Evolutionary conservation across 768 basidiomycete species (phyloP).

Genomic region (Dendrothele bispora): DNA sequence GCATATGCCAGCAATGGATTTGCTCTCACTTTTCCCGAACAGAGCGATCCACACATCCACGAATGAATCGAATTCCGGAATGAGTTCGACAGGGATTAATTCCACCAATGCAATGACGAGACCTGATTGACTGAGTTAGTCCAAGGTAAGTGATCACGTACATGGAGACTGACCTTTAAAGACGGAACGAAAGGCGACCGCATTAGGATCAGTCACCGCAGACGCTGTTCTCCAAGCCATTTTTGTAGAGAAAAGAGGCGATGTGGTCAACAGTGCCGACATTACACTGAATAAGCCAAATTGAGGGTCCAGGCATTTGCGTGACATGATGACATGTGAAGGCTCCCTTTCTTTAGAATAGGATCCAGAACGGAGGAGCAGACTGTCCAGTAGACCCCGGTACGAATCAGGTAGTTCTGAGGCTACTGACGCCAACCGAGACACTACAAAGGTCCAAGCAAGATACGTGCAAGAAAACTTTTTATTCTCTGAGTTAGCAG

Average conservation of each 20-base stretch:
- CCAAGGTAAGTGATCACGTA: neutral
- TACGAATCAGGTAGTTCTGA: slow-evolving; percentile 53
- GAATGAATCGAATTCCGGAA: slow-evolving; percentile 71
- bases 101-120: slow-evolving; percentile 76
- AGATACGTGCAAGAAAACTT: slow-evolving; percentile 73
- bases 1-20: slow-evolving; percentile 67
- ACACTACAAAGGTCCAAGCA: slow-evolving; percentile 84
- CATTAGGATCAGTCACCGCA: slow-evolving; percentile 71
- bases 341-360: slow-evolving; percentile 62
- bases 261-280: slow-evolving; percentile 58
- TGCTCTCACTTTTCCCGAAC: slow-evolving; percentile 72
- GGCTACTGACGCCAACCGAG: slow-evolving; percentile 51
- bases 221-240: slow-evolving; percentile 70
- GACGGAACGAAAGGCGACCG: slow-evolving; percentile 77
- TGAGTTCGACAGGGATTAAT: slow-evolving; percentile 71
- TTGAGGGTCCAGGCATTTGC: slow-evolving; percentile 54
- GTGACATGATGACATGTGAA: slow-evolving; percentile 55
- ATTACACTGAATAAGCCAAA: slow-evolving; percentile 62
- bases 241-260: slow-evolving; percentile 76
- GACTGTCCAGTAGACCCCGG: slow-evolving; percentile 52
- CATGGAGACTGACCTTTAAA: slow-evolving; percentile 63
- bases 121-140: slow-evolving; percentile 43
- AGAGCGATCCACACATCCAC: slow-evolving; percentile 79
- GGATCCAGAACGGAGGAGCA: slow-evolving; percentile 41
- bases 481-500: slow-evolving; percentile 53